Base-by-base conservation (phyloP, 1,284 basidiomycete species). In the Boletellus dicymbophilus region DNA sequence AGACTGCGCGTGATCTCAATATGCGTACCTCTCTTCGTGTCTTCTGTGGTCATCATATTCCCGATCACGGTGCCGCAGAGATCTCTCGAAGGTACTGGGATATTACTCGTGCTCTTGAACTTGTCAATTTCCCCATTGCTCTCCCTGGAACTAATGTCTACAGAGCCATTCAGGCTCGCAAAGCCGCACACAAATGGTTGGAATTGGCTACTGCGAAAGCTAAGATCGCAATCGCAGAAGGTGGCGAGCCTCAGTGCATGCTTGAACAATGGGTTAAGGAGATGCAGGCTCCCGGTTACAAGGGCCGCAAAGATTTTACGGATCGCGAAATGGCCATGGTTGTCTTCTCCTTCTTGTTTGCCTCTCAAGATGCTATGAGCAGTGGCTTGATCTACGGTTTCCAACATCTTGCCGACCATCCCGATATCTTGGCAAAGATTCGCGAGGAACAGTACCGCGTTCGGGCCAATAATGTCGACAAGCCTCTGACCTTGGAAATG, bases 121-220 rank as follows among this genome's bases (percentile, higher is more conserved):
- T 99, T 50, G 96, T 99, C 78, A 99, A 99, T 79, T 99, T 99
- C 79, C 96, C 96, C 22, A 76, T 99, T 55, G 88, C 94, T n/a
- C 61, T 95, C 42, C 95, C 95, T 27, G 97, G 97, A 27, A 99
- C 96, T 51, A 98, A 98, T 71, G 85, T 98, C 44, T 99, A 92
- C 77, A 90, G 88, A 57, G 96, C 96, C 2, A 90, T 96, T 62
- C 85, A 97, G 72, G 92, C 94, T 6, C 87, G 96, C 65, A 98
- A 98, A 72, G 77, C 79, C 39, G 93, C 93, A 9, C 83, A 96
- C 77, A 80, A 83, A 63, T 92, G 89, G 83, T 81, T 98, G 51
- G 82, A 84, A 64, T 75, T 85, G 54, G 93, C 95, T 21, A 91
- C 93, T 0, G 76, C 80, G 37, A 81, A 82, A 59, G 89, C 87